phyloP scores from a whole-genome alignment of 495 filamentous ascomycete species.

The Penicillium roqueforti region DNA sequence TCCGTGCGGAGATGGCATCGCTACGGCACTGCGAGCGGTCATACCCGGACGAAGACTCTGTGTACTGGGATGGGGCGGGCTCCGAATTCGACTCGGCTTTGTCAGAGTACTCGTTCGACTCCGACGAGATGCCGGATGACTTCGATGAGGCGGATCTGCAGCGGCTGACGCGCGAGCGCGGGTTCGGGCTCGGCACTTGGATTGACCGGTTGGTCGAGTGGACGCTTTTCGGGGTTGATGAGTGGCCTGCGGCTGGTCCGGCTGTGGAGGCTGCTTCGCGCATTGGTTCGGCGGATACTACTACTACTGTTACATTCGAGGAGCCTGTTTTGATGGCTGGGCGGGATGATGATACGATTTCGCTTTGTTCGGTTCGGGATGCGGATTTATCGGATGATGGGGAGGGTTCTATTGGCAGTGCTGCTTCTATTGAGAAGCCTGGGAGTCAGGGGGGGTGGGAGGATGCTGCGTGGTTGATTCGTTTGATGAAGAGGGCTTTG shows the following conservation, averaged over 20 bases:
- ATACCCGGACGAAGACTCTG: conserved; percentile 13
- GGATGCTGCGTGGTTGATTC: conserved; percentile 81
- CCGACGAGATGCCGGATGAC: conserved; percentile 27
- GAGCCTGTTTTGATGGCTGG: conserved; percentile 9
- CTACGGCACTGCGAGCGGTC: conserved; percentile 22
- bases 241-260: conserved; percentile 31
- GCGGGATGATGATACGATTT: conserved; percentile 10
- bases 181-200: conserved; percentile 68
- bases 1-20: conserved; percentile 42
- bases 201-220: conserved; percentile 71
- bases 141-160: conserved; percentile 45
- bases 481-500: conserved; percentile 68
- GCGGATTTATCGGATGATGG: conserved; percentile 11
- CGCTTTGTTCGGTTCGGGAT: conserved; percentile 2
- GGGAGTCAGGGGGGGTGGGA: conserved; percentile 63
- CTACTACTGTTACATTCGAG: conserved; percentile 34
- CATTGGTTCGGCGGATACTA: conserved; percentile 52
- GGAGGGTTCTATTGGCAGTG: conserved; percentile 17
- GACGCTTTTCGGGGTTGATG: conserved; percentile 72
- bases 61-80: conserved; percentile 6
- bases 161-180: conserved; percentile 49
- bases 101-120: conserved; percentile 24
- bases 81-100: neutral
- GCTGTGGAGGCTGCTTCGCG: conserved; percentile 5
- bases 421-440: conserved; percentile 36